These are phyloP conservation scores for Peronospora belbahrii DNA, from an alignment of 352 stramenopile genomes.

Conservation along the genomic window DNA sequence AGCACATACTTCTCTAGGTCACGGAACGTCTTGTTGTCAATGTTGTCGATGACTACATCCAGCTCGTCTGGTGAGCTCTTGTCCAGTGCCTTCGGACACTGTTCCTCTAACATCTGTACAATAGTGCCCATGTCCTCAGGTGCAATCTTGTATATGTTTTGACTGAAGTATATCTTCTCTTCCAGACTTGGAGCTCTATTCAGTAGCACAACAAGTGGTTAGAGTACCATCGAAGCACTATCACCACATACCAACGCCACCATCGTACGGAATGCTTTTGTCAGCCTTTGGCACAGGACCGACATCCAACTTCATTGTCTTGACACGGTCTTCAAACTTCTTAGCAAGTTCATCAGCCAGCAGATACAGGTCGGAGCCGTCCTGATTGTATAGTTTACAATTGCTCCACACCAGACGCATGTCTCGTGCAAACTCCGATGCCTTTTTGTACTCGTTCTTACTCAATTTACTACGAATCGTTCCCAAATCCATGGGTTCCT, in stretches of 20 bases:
- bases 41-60: conserved; percentile 84
- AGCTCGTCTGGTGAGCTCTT: conserved; percentile 84
- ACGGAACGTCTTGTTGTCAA: conserved; percentile 85
- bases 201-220: conserved; percentile 14
- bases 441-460: conserved; percentile 83
- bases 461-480: conserved; percentile 73
- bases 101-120: conserved; percentile 76
- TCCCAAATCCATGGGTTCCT: conserved; percentile 88
- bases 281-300: conserved; percentile 49
- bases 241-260: not conserved
- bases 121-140: conserved; percentile 64
- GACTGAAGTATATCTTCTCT: conserved; percentile 81
- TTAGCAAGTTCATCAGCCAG: conserved; percentile 78
- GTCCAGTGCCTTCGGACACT: conserved; percentile 78
- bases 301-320: conserved; percentile 75
- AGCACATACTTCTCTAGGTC: conserved; percentile 76
- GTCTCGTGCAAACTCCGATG: conserved; percentile 72
- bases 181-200: conserved; percentile 63
- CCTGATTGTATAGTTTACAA: conserved; percentile 84
- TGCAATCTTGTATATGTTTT: conserved; percentile 86
- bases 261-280: conserved; percentile 58
- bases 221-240: not conserved
- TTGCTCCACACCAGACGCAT: conserved; percentile 85
- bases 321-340: conserved; percentile 84
- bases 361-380: conserved; percentile 84